phyloP scores from a whole-genome alignment of 2,329 filamentous ascomycete genomes.

The Penicillium sp. region DNA sequence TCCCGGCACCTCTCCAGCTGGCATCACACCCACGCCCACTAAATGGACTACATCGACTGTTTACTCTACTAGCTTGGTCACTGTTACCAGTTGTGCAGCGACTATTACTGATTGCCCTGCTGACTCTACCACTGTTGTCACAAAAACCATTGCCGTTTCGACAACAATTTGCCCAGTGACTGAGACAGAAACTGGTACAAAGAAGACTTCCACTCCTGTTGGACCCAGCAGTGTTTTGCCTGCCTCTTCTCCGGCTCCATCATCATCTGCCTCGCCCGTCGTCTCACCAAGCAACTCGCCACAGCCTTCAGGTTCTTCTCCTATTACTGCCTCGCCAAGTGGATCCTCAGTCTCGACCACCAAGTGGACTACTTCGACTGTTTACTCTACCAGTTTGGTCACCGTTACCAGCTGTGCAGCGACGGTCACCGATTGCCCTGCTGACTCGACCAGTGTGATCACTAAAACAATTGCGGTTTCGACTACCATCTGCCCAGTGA shows the following conservation, averaged over 20 bases:
- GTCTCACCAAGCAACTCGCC: background rate
- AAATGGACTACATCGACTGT: conserved; percentile 39
- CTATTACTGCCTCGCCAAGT: background rate
- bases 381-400: conserved; percentile 39
- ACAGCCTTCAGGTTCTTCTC: background rate
- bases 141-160: conserved; percentile 7
- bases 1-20: background rate
- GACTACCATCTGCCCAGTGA: conserved; percentile 8
- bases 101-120: conserved; percentile 54
- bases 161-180: conserved; percentile 7
- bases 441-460: conserved; percentile 31
- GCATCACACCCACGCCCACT: background rate
- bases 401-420: conserved; percentile 45
- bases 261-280: too few relatives aligned
- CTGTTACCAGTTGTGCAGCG: conserved; percentile 43
- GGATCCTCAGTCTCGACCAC: background rate
- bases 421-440: conserved; percentile 53
- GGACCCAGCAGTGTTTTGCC: background rate
- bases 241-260: background rate
- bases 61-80: conserved; percentile 38
- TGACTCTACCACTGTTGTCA: conserved; percentile 29
- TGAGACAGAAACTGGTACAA: conserved; percentile 10
- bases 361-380: conserved; percentile 38
- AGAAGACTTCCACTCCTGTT: background rate
- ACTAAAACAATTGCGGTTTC: conserved; percentile 5